Evolutionary conservation across 75 land plant genomes (phyloP), one percentile per base, ranked within the genome.

Genomic region (Cupressus sempervirens): DNA sequence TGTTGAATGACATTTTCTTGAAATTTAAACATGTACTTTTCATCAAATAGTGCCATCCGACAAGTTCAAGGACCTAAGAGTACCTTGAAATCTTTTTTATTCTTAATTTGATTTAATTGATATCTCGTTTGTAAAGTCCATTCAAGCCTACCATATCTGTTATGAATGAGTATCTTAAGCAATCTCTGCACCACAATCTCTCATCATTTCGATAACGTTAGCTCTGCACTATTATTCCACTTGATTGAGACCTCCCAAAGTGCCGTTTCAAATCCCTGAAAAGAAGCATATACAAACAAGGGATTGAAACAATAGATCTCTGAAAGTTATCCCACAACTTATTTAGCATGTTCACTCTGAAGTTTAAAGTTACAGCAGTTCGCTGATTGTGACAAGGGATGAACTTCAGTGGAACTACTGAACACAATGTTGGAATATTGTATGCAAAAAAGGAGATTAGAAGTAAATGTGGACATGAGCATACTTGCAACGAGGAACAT

Each of bases 401-500:
- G 8, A 26, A 62, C 7, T 62, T 62, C 7, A 62, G 26, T 23
- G 67, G 67, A 62, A 62, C 23, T 62, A 6, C 7, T 56, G 26
- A 62, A 20, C 67, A 62, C n/a, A 62, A 62, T 62, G 9, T n/a
- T 62, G 23, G 67, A 62, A 62, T 29, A 29, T 0, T 10, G 15
- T 32, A 13, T 72, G 11, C 35, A 72, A 72, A 15, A 72, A 72
- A 72, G 32, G 32, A 29, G 1, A 32, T 32, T 30, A 72, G 35
- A 72, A 12, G 1, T 32, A 72, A 72, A 72, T 3, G 10, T 72
- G 3, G 32, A 32, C 14, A 72, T 32, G 67, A 26, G 26, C 67
- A 32, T 86, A 97, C 99, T 86, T 97, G 99, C 99, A 97, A 52
- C 96, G 95, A 38, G 98, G 99, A 18, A 97, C 99, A 80, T 86